These are phyloP conservation scores for Scutellaria barbata DNA, from an alignment of 257 asterid genomes.

Conservation along the genomic window DNA sequence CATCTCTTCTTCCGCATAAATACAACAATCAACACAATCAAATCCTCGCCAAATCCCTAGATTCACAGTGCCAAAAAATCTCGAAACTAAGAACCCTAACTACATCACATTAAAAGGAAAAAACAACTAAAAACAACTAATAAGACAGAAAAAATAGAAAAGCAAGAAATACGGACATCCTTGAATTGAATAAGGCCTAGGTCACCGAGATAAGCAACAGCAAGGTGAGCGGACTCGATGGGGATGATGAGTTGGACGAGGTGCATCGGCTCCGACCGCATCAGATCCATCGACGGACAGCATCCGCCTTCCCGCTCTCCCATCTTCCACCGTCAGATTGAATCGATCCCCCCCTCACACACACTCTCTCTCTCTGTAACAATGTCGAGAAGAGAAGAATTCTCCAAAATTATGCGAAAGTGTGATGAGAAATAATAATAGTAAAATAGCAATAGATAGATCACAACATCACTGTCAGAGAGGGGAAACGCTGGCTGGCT, in stretches of 20 bases:
- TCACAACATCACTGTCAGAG: constrained; percentile 47
- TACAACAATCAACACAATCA: constrained; percentile 17
- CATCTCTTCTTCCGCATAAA: constrained; percentile 13
- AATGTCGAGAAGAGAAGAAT: constrained; percentile 25
- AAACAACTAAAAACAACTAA: constrained; percentile 25
- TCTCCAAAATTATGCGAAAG: neutral
- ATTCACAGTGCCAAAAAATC: constrained; percentile 6
- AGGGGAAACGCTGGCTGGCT: constrained; percentile 43
- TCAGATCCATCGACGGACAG: constrained; percentile 97
- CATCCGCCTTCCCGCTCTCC: constrained; percentile 81
- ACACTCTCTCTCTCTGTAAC: constrained; percentile 29
- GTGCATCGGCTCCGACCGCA: constrained; percentile 96
- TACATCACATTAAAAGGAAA: constrained; percentile 31
- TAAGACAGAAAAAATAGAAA: neutral
- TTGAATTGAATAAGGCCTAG: constrained; percentile 89
- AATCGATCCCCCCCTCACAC: constrained; percentile 33
- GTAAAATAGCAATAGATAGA: constrained; percentile 36
- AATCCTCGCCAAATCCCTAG: constrained; percentile 15
- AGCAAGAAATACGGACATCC: constrained; percentile 55
- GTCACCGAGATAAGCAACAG: constrained; percentile 84
- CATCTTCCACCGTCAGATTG: constrained; percentile 53
- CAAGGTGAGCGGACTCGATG: constrained; percentile 82
- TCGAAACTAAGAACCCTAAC: constrained; percentile 32
- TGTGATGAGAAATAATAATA: constrained; percentile 16
- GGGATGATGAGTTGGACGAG: constrained; percentile 93